phyloP scores from a whole-genome alignment of 148 eudicot species.

The Nepenthes gracilis region DNA sequence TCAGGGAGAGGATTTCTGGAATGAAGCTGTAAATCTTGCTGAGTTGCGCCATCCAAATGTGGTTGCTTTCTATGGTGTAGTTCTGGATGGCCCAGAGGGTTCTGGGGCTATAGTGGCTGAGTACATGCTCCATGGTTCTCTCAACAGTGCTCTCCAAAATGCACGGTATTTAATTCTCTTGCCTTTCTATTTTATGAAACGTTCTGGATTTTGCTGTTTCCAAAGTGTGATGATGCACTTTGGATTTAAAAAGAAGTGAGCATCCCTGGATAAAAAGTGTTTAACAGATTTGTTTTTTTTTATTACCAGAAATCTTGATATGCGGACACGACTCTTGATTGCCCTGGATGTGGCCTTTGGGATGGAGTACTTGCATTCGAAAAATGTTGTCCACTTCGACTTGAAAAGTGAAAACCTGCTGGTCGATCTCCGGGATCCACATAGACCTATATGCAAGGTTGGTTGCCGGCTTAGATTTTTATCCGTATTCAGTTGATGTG shows the following conservation, averaged over 20 bases:
- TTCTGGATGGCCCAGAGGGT: conserved; percentile 88
- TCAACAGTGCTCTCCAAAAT: conserved; percentile 75
- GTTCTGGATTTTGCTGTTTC: not conserved
- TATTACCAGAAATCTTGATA: conserved; percentile 60
- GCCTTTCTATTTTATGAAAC: not conserved
- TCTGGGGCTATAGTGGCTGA: conserved; percentile 93
- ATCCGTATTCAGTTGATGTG: not conserved
- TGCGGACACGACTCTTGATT: conserved; percentile 75
- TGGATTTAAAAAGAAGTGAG: too few relatives aligned
- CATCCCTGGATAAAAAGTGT: too few relatives aligned
- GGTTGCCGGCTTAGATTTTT: conserved; percentile 8
- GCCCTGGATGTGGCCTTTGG: conserved; percentile 97
- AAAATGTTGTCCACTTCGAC: conserved; percentile 87
- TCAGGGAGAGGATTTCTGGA: conserved; percentile 92
- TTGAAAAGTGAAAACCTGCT: conserved; percentile 93
- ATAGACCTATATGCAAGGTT: conserved; percentile 95
- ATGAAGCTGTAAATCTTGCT: conserved; percentile 88
- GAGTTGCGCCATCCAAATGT: conserved; percentile 96
- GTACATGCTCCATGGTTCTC: conserved; percentile 93
- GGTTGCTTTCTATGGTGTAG: conserved; percentile 94
- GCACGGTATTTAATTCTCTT: conserved; percentile 37
- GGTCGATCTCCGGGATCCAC: conserved; percentile 95
- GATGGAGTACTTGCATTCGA: conserved; percentile 94
- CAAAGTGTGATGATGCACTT: not conserved
- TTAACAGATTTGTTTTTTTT: not conserved